Percentiles rank a stretch among this genome's conserved stretches.
Conservation (phyloP, 768 basidiomycete species). For the Xerocomus spinulosus region DNA sequence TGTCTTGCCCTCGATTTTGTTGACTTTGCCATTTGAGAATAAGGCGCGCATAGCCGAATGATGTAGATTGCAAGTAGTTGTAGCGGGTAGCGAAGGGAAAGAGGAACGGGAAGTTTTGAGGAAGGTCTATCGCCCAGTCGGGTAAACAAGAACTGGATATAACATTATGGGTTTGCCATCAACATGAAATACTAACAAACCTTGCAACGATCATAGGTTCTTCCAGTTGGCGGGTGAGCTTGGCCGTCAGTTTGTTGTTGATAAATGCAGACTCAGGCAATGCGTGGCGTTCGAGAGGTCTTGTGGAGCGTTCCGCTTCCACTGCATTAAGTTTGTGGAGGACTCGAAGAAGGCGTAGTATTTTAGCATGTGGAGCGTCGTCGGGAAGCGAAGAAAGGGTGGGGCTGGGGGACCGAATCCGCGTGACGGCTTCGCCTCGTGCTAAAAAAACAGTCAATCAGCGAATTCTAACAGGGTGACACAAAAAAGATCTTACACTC, state of each 20-base stretch:
- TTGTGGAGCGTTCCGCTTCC: constrained; percentile 56
- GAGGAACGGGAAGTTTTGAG: constrained; percentile 95
- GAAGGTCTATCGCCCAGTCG: constrained; percentile 95
- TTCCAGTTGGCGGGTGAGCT: constrained; percentile 94
- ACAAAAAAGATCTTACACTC: constrained; percentile 50
- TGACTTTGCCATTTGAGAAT: constrained; percentile 95
- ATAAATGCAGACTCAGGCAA: constrained; percentile 84
- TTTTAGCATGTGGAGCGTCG: constrained; percentile 83
- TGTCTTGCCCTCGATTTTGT: constrained; percentile 73
- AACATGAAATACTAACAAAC: constrained; percentile 39
- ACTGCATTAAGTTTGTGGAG: constrained; percentile 76
- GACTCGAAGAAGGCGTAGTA: constrained; percentile 84
- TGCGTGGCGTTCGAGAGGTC: constrained; percentile 48
- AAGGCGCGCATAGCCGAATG: constrained; percentile 94
- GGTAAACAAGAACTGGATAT: constrained; percentile 80
- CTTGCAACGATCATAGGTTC: constrained; percentile 99
- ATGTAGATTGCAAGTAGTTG: constrained; percentile 94
- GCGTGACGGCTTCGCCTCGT: constrained; percentile 40
- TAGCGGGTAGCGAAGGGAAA: constrained; percentile 99
- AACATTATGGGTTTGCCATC: neutral
- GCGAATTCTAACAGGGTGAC: neutral
- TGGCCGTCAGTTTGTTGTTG: constrained; percentile 97
- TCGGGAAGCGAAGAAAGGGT: constrained; percentile 76
- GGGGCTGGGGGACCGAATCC: constrained; percentile 60
- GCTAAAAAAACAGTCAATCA: constrained; percentile 18